Base-by-base conservation (phyloP, 306 rosid genomes). In the Aeschynomene evenia region DNA sequence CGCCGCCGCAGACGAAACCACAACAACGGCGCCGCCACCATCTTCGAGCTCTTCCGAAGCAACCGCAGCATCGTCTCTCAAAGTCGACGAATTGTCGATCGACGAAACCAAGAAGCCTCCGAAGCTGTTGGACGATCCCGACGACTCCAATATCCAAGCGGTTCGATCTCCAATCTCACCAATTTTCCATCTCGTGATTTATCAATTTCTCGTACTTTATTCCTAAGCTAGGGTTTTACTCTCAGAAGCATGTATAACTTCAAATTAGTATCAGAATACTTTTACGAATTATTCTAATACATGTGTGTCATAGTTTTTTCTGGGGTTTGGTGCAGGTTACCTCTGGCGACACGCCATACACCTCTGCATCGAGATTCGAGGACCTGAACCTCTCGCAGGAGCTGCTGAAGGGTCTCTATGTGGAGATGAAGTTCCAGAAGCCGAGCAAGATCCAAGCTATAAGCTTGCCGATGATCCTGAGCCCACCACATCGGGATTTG, bases 381-480 rank as follows among this genome's bases (percentile, higher is more conserved):
- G 97, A 94, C 14, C 53, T 94, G 45, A 84, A 73, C 15, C 80
- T 94, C 7, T 65, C 96, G 20, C 70, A 81, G 1, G 98, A 88
- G 80, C 75, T 94, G 19, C 26, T 94, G 48, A 90, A 88, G 85
- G 98, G 97, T 1, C 72, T 90, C 43, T 94, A 88, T 51, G 90
- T 84, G 11, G 97, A 90, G 77, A 94, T 94, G 98, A 83, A 75
- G 61, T 94, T 94, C 37, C 82, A 85, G 72, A 90, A 85, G 76
- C 98, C 97, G 2, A 94, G 96, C 53, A 94, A 90, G 76, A 90
- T 94, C 40, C 98, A 94, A 70, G 94, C 92, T 8, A 79, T 90
- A 66, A 87, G 86, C 45, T 74, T 94, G 83, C 98, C 98, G 0
- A 94, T 94, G 98, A 90, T 94, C 15, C 77, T 94, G 68, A 85